Conservation (phyloP, 2,329 filamentous ascomycete species). For the Apiospora koreana region DNA sequence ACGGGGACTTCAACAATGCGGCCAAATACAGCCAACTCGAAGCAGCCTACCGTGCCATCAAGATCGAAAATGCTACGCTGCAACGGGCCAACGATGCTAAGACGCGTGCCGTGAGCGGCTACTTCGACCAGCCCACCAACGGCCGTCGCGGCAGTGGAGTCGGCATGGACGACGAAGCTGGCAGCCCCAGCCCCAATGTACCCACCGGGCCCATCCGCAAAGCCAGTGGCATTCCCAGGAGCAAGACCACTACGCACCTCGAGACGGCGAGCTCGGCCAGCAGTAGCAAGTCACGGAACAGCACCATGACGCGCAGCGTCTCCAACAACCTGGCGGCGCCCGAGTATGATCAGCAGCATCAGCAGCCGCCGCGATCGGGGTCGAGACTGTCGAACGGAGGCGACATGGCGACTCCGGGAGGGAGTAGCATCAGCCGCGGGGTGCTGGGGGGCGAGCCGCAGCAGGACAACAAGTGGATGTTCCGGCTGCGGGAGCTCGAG, state of each 20-base stretch:
- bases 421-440: not conserved
- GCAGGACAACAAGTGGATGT: constrained; percentile 76
- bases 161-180: constrained; percentile 36
- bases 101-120: constrained; percentile 36
- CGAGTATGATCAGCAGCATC: constrained; percentile 15
- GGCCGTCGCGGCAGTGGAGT: constrained; percentile 42
- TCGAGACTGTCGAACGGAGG: not conserved
- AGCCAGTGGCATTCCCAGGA: constrained; percentile 32
- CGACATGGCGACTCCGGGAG: not conserved
- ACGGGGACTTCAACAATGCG: constrained; percentile 45
- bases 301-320: constrained; percentile 28
- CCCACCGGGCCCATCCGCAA: constrained; percentile 49
- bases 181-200: constrained; percentile 55
- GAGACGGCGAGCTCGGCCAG: constrained; percentile 26
- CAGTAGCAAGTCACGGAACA: constrained; percentile 23
- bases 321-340: constrained; percentile 23
- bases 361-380: constrained; percentile 17
- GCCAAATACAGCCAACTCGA: constrained; percentile 55
- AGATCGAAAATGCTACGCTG: constrained; percentile 70
- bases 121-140: constrained; percentile 35
- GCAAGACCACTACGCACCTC: constrained; percentile 40
- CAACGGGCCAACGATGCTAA: constrained; percentile 63
- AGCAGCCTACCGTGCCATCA: constrained; percentile 62
- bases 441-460: constrained; percentile 12
- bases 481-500: constrained; percentile 85